Evolutionary conservation across 805 yeast species (phyloP).

Genomic region (Zygosaccharomyces gambellarensis): DNA sequence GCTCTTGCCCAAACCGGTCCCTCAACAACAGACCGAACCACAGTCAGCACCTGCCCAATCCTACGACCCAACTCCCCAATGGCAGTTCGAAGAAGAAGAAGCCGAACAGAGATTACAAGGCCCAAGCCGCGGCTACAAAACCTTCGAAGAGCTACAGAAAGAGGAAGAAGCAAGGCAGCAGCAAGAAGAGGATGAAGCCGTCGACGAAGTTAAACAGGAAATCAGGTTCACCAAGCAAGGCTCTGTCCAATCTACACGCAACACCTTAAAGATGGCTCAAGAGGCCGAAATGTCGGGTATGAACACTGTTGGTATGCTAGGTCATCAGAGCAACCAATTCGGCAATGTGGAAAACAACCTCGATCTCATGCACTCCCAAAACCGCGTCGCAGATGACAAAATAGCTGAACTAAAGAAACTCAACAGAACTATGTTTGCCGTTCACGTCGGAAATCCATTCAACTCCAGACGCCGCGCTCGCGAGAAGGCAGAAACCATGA

Average conservation of each 20-base stretch:
- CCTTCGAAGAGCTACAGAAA: slow-evolving; percentile 35
- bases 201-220: slow-evolving; percentile 78
- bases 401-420: slow-evolving; percentile 73
- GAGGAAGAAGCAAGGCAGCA: slow-evolving; percentile 37
- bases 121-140: slow-evolving; percentile 36
- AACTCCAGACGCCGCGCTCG: slow-evolving; percentile 70
- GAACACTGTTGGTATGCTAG: slow-evolving; percentile 86
- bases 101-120: slow-evolving; percentile 19
- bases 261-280: slow-evolving; percentile 66
- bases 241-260: slow-evolving; percentile 78
- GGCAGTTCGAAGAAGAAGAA: slow-evolving; percentile 24
- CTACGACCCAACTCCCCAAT: slow-evolving; percentile 13
- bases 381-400: slow-evolving; percentile 74
- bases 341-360: slow-evolving; percentile 75
- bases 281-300: slow-evolving; percentile 70
- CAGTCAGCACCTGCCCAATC: slow-evolving; percentile 20
- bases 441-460: slow-evolving; percentile 82
- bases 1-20: slow-evolving; percentile 23
- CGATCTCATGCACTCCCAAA: slow-evolving; percentile 74
- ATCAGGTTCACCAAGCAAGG: slow-evolving; percentile 81
- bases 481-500: slow-evolving; percentile 66
- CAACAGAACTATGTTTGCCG: slow-evolving; percentile 76
- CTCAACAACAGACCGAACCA: slow-evolving; percentile 18
- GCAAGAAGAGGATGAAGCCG: slow-evolving; percentile 76
- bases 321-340: slow-evolving; percentile 86